Base-by-base conservation (phyloP, 2,329 filamentous ascomycete genomes). In the Neobulgaria alba region DNA sequence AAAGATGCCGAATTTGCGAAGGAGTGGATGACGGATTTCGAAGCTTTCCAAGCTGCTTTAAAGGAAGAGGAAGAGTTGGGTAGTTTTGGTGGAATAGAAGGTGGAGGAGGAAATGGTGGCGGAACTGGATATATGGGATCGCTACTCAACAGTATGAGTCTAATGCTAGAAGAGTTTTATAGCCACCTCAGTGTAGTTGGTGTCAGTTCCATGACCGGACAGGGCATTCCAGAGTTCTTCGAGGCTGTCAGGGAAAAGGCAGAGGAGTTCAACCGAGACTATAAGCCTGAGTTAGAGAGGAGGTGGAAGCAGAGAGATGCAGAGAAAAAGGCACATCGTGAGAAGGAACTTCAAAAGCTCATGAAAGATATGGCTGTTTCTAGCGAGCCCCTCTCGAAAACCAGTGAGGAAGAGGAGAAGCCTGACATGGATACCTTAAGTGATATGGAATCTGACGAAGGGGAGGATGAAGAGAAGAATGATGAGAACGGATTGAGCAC, bases 1-100 rank as follows among this genome's bases (percentile, higher is more conserved):
- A 87, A 94, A 61, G 84, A 93, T 56, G 86, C 88, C 0, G 75
- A 77, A 18, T 95, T 95, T 57, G 92, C 89, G 1, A 92, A 90
- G 66, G 88, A 96, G 60, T 98, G 93, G 92, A 98, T 98, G 92
- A 94, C 89, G 4, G 90, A 98, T 63, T 98, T 95, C 57, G 92
- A 98, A 51, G 79, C 85, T 1, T 98, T 98, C 66, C 92, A 96
- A 61, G 77, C 77, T 12, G 90, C 93, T 1, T 69, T 98, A 33
- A 75, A 77, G 36, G 68, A 76, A 18, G 92, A 96, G 57, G 86
- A 95, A 60, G 79, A 83, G 41, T 71, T 73, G 5, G 87, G 88
- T 33, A 79, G 76, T 1, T 84, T 88, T 56, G 85, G 84, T 10
- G 79, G 82, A 10, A 71, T 74, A 19, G 87, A 88, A 51, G 80